Base-by-base conservation (phyloP, 2,329 filamentous ascomycete species). In the Aureobasidium sp. region DNA sequence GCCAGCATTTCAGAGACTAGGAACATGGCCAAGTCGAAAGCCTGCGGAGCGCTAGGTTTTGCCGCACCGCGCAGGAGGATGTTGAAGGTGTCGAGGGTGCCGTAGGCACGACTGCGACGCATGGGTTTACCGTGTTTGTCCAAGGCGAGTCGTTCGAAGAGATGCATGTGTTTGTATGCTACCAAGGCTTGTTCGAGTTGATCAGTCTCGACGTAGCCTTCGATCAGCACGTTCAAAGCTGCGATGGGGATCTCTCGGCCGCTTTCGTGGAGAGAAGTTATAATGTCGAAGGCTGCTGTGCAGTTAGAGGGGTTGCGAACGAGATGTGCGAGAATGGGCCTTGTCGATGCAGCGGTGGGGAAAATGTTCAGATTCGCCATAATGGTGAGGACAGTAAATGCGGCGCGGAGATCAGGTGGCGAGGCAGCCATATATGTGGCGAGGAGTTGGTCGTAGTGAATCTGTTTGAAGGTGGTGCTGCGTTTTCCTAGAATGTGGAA, bases 361-460 rank as follows among this genome's bases (percentile, higher is more conserved):
- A 84, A 76, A 7, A 91, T 75, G 7, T 89, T 88, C 23, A 89
- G 87, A 67, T 87, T 84, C 27, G 87, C 80, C 91, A 97, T 96
- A 74, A 94, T 90, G 69, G 88, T 88, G 20, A 97, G 82, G 1
- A 92, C 85, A 47, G 88, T 86, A 42, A 97, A 84, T 0, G 92
- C 91, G 31, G 89, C 88, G 29, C 81, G 78, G 10, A 95, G 73
- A 69, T 96, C 89, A 4, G 76, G 74, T 13, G 71, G 69, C 2
- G 84, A 82, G 4, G 82, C 80, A 20, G 77, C 77, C 15, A 89
- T 82, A 73, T 97, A 93, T 5, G 91, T 87, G 66, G 93, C 89
- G 9, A 95, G 82, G 33, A 98, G 84, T 33, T 91, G 86, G 76
- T 97, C 94, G 78, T 96, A 97, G 75, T 98, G 93, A 68, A 91